Evolutionary conservation across 306 rosid genomes (phyloP).

Genomic region (Cajanus cajan): DNA sequence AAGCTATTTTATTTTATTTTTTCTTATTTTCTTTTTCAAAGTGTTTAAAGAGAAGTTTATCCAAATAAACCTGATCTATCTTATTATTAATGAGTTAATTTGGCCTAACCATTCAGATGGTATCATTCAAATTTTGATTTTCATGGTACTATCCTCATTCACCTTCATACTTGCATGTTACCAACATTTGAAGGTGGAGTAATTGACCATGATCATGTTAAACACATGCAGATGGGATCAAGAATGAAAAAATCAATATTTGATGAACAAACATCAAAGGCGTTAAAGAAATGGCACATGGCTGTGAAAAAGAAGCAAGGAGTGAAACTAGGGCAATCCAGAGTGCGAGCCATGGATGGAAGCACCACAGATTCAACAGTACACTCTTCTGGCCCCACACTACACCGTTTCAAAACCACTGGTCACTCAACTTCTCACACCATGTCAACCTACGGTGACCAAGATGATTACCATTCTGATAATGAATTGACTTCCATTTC

Average conservation of each 20-base stretch:
- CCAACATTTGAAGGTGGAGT: background rate
- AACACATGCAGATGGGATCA: constrained; percentile 85
- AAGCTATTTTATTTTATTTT: too few relatives aligned
- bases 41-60: too few relatives aligned
- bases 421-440: constrained; percentile 56
- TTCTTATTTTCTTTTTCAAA: too few relatives aligned
- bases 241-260: constrained; percentile 78
- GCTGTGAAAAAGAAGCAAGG: constrained; percentile 66
- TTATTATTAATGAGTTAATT: background rate
- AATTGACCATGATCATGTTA: background rate
- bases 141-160: background rate
- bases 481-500: constrained; percentile 45
- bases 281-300: constrained; percentile 81
- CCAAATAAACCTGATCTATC: too few relatives aligned
- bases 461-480: constrained; percentile 44
- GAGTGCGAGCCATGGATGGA: constrained; percentile 41
- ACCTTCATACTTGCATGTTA: background rate
- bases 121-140: background rate
- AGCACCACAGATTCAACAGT: constrained; percentile 48
- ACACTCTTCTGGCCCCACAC: constrained; percentile 39
- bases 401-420: constrained; percentile 70
- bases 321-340: constrained; percentile 40
- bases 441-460: constrained; percentile 37
- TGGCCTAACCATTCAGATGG: background rate
- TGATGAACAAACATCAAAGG: constrained; percentile 89